Conservation (phyloP, 768 basidiomycete genomes). For the Candolleomyces eurysporus region DNA sequence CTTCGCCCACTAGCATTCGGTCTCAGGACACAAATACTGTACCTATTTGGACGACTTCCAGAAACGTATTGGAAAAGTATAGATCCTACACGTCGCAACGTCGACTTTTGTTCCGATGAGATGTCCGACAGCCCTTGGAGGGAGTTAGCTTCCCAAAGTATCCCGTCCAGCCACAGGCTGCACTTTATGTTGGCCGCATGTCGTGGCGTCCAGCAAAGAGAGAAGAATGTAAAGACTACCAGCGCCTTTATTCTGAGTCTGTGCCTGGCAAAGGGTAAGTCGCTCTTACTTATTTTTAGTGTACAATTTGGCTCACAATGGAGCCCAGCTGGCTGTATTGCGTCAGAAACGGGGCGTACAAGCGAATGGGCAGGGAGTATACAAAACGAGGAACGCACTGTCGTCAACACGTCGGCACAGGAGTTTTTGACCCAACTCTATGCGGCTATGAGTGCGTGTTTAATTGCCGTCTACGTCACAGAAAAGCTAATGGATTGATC, state of each 20-base stretch:
- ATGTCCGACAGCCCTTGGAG: not conserved
- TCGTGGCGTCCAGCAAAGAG: not conserved
- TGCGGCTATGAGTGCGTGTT: not conserved
- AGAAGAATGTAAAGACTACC: not conserved
- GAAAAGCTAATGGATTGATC: too few relatives aligned
- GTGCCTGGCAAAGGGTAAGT: not conserved
- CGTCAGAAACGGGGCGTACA: not conserved
- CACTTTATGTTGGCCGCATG: not conserved
- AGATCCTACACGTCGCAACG: not conserved
- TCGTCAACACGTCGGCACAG: not conserved
- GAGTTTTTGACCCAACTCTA: not conserved
- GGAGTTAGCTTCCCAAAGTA: not conserved
- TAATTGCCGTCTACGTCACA: not conserved
- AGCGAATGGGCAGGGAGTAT: conserved; percentile 1
- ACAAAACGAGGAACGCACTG: not conserved
- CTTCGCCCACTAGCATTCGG: not conserved
- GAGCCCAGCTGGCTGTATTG: not conserved
- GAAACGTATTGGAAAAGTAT: too few relatives aligned
- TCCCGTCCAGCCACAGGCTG: not conserved
- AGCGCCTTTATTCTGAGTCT: not conserved
- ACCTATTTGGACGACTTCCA: not conserved
- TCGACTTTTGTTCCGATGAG: not conserved
- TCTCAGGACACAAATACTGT: not conserved
- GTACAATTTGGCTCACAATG: not conserved
- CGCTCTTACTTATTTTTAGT: not conserved